phyloP scores from a whole-genome alignment of 73 alveolate species.

The Paramecium primaurelia region DNA sequence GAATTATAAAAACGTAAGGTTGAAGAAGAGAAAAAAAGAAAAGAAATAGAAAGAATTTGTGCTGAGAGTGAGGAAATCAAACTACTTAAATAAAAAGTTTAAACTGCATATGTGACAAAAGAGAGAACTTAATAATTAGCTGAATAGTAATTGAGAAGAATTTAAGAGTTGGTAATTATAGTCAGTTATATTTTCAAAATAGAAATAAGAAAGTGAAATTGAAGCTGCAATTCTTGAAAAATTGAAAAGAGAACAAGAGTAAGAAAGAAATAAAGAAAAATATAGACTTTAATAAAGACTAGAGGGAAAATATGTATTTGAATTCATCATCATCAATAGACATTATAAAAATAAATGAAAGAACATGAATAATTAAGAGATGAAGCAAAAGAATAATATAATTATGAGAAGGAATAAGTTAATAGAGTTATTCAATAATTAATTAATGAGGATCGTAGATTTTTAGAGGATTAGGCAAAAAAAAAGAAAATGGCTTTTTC shows the following conservation, averaged over 20 bases:
- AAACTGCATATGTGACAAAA: conserved; percentile 56
- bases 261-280: conserved; percentile 48
- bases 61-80: conserved; percentile 62
- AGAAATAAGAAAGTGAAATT: conserved; percentile 58
- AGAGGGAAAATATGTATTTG: conserved; percentile 57
- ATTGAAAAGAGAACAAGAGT: conserved; percentile 27
- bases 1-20: conserved; percentile 59
- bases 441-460: conserved; percentile 45
- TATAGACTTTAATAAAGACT: conserved; percentile 26
- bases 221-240: conserved; percentile 53
- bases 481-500: conserved; percentile 53
- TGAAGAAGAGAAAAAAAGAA: conserved; percentile 56
- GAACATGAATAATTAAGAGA: conserved; percentile 53
- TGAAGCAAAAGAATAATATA: conserved; percentile 55
- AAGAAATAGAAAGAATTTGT: conserved; percentile 56
- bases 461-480: not conserved
- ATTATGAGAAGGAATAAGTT: conserved; percentile 55
- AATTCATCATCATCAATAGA: not conserved
- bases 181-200: conserved; percentile 19
- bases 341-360: conserved; percentile 46
- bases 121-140: conserved; percentile 61
- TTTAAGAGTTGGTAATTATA: conserved; percentile 21
- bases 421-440: conserved; percentile 44
- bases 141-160: conserved; percentile 44
- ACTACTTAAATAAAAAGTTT: conserved; percentile 47